Percentiles rank a stretch among this genome's conserved stretches.
These are phyloP conservation scores for Monosiga brevicollis DNA, from an alignment of 78 protist species.

Conservation along the genomic window DNA sequence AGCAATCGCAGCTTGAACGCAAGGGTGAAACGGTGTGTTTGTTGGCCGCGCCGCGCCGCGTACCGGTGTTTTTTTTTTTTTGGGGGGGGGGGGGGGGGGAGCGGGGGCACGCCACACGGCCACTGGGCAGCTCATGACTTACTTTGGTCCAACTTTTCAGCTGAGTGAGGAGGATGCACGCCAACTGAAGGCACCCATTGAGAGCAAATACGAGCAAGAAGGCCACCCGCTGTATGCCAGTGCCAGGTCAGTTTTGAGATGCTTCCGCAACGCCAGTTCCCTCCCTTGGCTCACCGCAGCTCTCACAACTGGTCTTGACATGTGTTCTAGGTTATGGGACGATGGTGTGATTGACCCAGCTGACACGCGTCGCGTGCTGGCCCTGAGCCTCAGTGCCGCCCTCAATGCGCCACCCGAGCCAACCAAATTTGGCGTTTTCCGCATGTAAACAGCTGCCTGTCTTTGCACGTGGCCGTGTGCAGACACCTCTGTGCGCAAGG, in stretches of 20 bases:
- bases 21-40: too few species aligned
- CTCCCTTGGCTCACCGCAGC: neutral
- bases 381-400: conserved; percentile 58
- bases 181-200: conserved; percentile 42
- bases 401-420: conserved; percentile 55
- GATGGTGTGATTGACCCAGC: conserved; percentile 91
- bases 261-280: neutral
- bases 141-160: neutral
- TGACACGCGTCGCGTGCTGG: conserved; percentile 66
- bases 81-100: too few species aligned
- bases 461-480: too few species aligned
- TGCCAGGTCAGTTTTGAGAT: conserved; percentile 45
- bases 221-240: conserved; percentile 74
- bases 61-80: neutral
- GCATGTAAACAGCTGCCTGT: too few species aligned
- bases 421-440: conserved; percentile 68
- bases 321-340: conserved; percentile 74
- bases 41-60: neutral
- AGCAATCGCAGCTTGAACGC: conserved; percentile 3
- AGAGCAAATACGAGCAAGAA: conserved; percentile 70
- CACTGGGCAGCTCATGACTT: too few species aligned
- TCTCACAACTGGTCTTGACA: neutral
- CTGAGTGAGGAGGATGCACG: conserved; percentile 54
- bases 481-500: too few species aligned
- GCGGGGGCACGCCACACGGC: too few species aligned